Percentiles rank a stretch among this genome's conserved stretches.
Conservation (phyloP, 1,139 yeast genomes). For the Hyphopichia wangnamkhiaoensis region DNA sequence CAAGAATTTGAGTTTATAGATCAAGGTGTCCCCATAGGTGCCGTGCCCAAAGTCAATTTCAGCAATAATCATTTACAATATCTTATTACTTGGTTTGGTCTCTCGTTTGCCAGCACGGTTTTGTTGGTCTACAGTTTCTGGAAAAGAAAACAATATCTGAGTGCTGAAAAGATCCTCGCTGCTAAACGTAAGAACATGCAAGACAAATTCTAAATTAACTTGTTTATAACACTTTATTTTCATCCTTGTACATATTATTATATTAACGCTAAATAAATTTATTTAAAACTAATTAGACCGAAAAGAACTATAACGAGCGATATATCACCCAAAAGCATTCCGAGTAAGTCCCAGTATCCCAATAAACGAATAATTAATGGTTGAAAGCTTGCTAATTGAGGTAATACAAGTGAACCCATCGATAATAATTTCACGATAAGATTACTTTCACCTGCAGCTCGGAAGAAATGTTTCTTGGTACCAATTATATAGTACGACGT, state of each 20-base stretch:
- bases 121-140: constrained; percentile 47
- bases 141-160: constrained; percentile 30
- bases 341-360: constrained; percentile 39
- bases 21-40: constrained; percentile 91
- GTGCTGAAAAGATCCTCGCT: constrained; percentile 43
- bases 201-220: constrained; percentile 17
- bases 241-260: not conserved
- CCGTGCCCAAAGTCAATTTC: constrained; percentile 73
- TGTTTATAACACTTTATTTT: constrained; percentile 1
- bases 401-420: constrained; percentile 39
- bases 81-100: constrained; percentile 92
- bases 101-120: constrained; percentile 68
- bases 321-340: constrained; percentile 40
- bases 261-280: not conserved
- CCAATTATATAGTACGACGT: constrained; percentile 35
- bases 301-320: constrained; percentile 41
- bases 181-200: constrained; percentile 45
- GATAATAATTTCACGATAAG: constrained; percentile 30
- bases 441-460: constrained; percentile 26
- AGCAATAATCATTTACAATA: constrained; percentile 92
- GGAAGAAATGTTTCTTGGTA: constrained; percentile 25
- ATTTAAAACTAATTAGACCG: constrained; percentile 34
- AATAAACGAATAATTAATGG: constrained; percentile 31
- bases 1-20: constrained; percentile 56
- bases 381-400: constrained; percentile 30